A percentile compares a stretch with the other conserved stretches of the same genome.
These are phyloP conservation scores for Powellomyces hirtus DNA, from an alignment of 192 early-diverging fungal genomes.

Conservation along the genomic window DNA sequence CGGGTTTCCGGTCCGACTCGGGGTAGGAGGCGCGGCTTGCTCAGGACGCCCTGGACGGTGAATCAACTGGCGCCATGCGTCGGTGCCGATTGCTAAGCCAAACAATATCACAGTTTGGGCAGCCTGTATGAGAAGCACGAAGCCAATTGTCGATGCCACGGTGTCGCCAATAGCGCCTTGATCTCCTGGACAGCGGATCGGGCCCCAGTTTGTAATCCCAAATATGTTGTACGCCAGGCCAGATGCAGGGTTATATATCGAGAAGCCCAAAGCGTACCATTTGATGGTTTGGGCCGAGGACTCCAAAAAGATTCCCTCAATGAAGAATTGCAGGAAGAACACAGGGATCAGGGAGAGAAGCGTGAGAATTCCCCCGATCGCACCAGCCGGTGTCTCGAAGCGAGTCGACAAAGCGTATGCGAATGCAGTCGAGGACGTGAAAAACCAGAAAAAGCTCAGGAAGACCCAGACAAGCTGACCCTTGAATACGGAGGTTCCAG, in stretches of 20 bases:
- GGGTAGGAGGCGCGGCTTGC: background rate
- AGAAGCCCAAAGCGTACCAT: background rate
- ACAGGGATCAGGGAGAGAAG: background rate
- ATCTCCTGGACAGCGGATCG: background rate
- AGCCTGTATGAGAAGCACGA: constrained; percentile 6
- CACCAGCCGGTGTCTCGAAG: background rate
- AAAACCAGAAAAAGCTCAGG: background rate
- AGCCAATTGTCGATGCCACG: background rate
- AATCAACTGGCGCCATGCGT: background rate
- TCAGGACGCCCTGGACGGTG: no score
- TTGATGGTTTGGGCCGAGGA: background rate
- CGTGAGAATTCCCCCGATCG: background rate
- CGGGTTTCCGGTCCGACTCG: background rate
- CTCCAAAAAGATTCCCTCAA: background rate
- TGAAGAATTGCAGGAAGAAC: background rate
- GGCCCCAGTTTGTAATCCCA: background rate
- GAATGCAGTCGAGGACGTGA: background rate
- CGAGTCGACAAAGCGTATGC: background rate
- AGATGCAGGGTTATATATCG: background rate
- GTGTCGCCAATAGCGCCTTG: background rate
- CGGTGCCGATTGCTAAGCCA: background rate
- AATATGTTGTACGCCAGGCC: background rate
- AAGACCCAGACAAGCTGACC: background rate
- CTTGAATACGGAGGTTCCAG: background rate
- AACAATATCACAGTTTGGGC: background rate